A percentile compares a stretch with the other conserved stretches of the same genome.
These are phyloP conservation scores for Sutorius australiensis DNA, from an alignment of 768 basidiomycete species.

Conservation along the genomic window DNA sequence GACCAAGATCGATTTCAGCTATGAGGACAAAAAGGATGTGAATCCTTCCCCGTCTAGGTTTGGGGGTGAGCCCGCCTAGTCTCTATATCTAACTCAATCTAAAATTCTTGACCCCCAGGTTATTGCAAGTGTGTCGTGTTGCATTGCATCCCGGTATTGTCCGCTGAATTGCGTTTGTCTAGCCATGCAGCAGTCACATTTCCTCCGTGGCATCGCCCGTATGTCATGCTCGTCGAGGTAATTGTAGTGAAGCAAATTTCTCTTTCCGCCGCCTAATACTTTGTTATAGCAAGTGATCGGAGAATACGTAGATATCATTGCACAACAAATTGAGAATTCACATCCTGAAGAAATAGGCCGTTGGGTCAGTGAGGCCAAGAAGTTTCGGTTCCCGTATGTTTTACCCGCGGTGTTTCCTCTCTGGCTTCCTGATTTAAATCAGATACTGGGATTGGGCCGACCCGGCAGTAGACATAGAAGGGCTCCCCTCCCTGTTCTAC, in stretches of 20 bases:
- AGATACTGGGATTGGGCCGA: conserved; percentile 33
- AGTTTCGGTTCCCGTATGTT: conserved; percentile 29
- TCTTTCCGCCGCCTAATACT: not conserved
- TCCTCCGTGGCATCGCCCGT: conserved; percentile 28
- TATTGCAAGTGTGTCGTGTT: conserved; percentile 24
- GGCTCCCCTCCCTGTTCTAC: conserved; percentile 22
- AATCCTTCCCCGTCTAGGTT: conserved; percentile 25
- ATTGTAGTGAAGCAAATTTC: not conserved
- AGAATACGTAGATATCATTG: conserved; percentile 22
- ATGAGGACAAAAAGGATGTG: conserved; percentile 23
- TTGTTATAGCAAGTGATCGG: conserved; percentile 26
- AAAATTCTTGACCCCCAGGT: conserved; percentile 6
- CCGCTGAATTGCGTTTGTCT: not conserved
- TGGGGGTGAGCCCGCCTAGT: conserved; percentile 15
- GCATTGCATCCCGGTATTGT: not conserved
- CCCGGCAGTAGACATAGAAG: conserved; percentile 13
- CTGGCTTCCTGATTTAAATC: not conserved
- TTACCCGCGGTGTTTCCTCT: not conserved
- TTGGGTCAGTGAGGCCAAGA: conserved; percentile 20
- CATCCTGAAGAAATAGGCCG: conserved; percentile 15
- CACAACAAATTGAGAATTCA: conserved; percentile 22
- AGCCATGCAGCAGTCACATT: conserved; percentile 23
- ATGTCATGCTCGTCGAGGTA: conserved; percentile 27
- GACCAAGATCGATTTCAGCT: conserved; percentile 13
- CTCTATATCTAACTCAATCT: not conserved